Evolutionary conservation across 1,284 basidiomycete species (phyloP).

Genomic region (Wolfiporia cocos): DNA sequence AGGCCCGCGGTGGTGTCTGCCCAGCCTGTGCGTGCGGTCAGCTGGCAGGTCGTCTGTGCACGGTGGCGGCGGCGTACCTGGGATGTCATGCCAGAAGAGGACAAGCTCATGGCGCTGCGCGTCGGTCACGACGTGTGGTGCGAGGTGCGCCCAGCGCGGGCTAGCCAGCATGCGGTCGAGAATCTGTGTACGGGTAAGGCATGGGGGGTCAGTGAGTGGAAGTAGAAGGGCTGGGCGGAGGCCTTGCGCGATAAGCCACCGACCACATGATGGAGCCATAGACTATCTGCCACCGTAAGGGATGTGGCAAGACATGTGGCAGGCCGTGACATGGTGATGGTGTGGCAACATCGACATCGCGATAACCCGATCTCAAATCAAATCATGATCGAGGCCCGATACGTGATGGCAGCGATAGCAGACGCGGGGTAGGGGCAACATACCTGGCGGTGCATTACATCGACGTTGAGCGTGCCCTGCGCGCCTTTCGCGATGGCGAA

Average conservation of each 20-base stretch:
- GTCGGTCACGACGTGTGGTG: constrained; percentile 38
- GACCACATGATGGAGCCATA: no score
- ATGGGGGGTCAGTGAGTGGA: background rate
- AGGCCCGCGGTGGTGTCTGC: constrained; percentile 47
- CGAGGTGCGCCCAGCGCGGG: constrained; percentile 41
- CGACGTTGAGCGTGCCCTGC: constrained; percentile 44
- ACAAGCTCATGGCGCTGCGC: constrained; percentile 37
- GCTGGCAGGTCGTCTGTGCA: background rate
- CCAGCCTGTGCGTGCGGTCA: constrained; percentile 44
- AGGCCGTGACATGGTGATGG: no score
- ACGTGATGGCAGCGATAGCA: background rate
- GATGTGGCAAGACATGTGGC: no score
- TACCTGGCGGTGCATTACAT: constrained; percentile 52
- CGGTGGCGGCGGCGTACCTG: constrained; percentile 29
- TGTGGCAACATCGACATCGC: no score
- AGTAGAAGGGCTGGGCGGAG: background rate
- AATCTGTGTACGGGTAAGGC: constrained; percentile 31
- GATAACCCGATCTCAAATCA: no score
- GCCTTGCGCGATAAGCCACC: background rate
- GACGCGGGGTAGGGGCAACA: background rate
- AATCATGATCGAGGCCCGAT: no score
- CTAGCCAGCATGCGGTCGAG: constrained; percentile 46
- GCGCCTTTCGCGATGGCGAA: constrained; percentile 36
- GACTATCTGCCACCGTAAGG: no score
- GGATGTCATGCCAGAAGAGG: constrained; percentile 48